Base-by-base conservation (phyloP, 2,329 filamentous ascomycete species). In the Trichoderma koningiopsis region DNA sequence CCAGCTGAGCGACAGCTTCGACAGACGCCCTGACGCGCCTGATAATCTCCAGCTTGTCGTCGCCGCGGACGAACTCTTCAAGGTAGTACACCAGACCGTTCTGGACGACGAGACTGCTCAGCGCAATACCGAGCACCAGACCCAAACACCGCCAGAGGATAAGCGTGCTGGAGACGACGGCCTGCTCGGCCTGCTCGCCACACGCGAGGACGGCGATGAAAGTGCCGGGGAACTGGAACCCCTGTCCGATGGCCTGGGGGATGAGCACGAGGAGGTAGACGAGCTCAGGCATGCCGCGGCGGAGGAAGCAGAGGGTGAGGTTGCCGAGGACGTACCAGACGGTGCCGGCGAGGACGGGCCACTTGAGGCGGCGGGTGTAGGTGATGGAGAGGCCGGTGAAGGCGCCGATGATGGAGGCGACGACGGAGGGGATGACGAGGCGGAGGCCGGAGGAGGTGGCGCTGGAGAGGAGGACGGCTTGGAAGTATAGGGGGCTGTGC, bases 381-480 rank as follows among this genome's bases (percentile, higher is more conserved):
- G 86, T 87, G 65, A 92, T 89, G 33, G 89, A 79, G 75, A 91
- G 86, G 2, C 90, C 89, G 1, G 88, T 89, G 0, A 82, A 76
- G 1, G 88, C 83, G 56, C 89, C 89, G 7, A 83, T 80, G 40
- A 79, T 57, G 55, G 88, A 88, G 33, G 87, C 79, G 2, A 85
- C 85, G 31, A 89, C 73, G 0, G 88, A 88, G 5, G 90, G 88
- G 7, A 89, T 82, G 24, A 92, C 85, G 65, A 94, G 88, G 55
- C 89, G 87, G 33, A 93, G 85, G n/a, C 92, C 92, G 0, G 91
- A 92, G 29, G 84, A 82, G 0, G 91, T 93, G 19, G 92, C 89
- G 6, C 84, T 86, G 69, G 90, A 88, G 63, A 91, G 84, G 59
- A 92, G 88, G 31, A 93, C 91, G 47, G 89, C 90, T 76, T 93